phyloP scores from a whole-genome alignment of 441 rosid species.

The Cnidoscolus chayamansa region DNA sequence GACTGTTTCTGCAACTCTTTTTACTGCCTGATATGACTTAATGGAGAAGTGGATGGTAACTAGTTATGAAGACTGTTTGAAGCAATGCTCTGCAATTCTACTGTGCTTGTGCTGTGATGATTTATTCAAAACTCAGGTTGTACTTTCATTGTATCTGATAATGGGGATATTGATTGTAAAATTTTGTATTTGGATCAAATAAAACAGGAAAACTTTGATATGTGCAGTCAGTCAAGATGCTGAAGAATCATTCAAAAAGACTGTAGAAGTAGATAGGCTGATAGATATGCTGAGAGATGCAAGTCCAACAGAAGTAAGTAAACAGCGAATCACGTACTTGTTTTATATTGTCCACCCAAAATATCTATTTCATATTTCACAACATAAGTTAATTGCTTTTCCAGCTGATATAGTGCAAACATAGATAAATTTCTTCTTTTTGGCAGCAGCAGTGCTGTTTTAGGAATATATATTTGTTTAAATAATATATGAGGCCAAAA shows the following conservation, averaged over 20 bases:
- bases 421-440: background rate
- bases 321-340: background rate
- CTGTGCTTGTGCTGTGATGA: background rate
- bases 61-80: background rate
- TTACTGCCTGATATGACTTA: background rate
- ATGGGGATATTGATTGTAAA: conserved; percentile 38
- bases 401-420: background rate
- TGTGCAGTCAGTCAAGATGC: conserved; percentile 78
- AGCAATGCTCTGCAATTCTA: background rate
- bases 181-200: conserved; percentile 48
- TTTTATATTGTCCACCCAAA: background rate
- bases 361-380: background rate
- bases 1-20: background rate
- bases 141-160: background rate
- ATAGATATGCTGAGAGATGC: conserved; percentile 75
- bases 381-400: background rate
- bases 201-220: conserved; percentile 84
- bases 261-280: conserved; percentile 74
- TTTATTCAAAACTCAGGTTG: background rate
- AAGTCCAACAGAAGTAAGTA: conserved; percentile 61
- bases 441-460: background rate
- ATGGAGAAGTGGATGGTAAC: background rate
- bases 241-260: conserved; percentile 87
- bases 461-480: background rate
- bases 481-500: background rate